Conservation (phyloP, 2,329 filamentous ascomycete species). For the Daldinia sp. region DNA sequence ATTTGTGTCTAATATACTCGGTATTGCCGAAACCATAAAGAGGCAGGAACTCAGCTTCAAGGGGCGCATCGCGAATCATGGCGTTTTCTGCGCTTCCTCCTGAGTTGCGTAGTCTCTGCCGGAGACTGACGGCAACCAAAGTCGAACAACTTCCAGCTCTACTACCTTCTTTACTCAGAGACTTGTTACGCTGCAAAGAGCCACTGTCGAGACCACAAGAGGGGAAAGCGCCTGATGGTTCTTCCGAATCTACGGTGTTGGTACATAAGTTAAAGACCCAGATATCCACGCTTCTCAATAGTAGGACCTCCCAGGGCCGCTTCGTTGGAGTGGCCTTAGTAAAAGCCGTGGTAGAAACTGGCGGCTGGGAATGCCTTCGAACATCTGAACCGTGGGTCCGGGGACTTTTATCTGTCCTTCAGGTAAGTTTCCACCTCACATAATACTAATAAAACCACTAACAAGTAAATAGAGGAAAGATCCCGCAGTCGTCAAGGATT, state of each 20-base stretch:
- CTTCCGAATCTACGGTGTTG: conserved; percentile 71
- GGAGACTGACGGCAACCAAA: conserved; percentile 75
- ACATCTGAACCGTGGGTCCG: conserved; percentile 78
- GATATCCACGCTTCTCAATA: conserved; percentile 79
- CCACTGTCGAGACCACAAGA: conserved; percentile 71
- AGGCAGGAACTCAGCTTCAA: neutral
- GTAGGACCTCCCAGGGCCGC: conserved; percentile 75
- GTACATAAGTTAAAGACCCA: conserved; percentile 85
- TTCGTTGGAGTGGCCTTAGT: conserved; percentile 81
- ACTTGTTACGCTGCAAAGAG: conserved; percentile 64
- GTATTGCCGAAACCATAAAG: neutral
- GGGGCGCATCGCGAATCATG: conserved; percentile 27
- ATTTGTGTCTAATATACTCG: neutral
- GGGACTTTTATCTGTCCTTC: conserved; percentile 76
- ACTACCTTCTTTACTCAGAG: conserved; percentile 71
- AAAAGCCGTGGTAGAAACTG: conserved; percentile 83
- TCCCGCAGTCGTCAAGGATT: conserved; percentile 75
- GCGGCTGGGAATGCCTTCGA: conserved; percentile 83
- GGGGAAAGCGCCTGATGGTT: conserved; percentile 65
- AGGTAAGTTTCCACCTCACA: conserved; percentile 55
- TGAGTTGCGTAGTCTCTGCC: conserved; percentile 71
- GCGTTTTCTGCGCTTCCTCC: conserved; percentile 56
- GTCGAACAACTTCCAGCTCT: conserved; percentile 77
- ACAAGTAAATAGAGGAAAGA: conserved; percentile 72
- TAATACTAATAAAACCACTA: neutral